phyloP scores from a whole-genome alignment of 2,329 filamentous ascomycete genomes.

The Cercospora citrullina region DNA sequence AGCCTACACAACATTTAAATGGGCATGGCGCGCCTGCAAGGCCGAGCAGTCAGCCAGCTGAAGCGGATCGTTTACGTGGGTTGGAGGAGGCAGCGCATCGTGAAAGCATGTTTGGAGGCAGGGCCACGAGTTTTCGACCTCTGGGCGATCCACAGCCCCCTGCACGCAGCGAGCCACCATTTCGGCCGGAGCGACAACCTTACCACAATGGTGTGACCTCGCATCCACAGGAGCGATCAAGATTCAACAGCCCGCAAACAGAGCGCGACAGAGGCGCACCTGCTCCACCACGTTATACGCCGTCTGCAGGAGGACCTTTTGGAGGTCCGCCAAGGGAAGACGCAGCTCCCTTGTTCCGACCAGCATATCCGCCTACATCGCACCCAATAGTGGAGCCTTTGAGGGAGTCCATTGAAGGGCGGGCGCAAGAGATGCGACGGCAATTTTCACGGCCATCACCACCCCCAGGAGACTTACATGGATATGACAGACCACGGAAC shows the following conservation, averaged over 20 bases:
- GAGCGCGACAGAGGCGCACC: slow-evolving; percentile 30
- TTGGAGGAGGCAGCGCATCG: slow-evolving; percentile 31
- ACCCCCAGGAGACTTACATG: slow-evolving; percentile 26
- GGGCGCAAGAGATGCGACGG: slow-evolving; percentile 31
- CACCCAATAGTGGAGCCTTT: slow-evolving; percentile 31
- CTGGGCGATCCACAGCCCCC: slow-evolving; percentile 29
- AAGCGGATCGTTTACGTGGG: slow-evolving; percentile 24
- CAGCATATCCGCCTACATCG: slow-evolving; percentile 30
- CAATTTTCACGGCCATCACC: slow-evolving; percentile 35
- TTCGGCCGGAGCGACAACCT: slow-evolving; percentile 28
- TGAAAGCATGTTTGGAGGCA: slow-evolving; percentile 28
- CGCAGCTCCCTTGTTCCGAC: slow-evolving; percentile 34
- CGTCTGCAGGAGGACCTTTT: slow-evolving; percentile 25
- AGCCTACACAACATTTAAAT: slow-evolving; percentile 28
- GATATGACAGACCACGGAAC: slow-evolving; percentile 29
- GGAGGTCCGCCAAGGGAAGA: slow-evolving; percentile 37
- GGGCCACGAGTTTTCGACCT: slow-evolving; percentile 31
- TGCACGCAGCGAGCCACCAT: slow-evolving; percentile 23
- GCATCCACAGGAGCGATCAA: slow-evolving; percentile 29
- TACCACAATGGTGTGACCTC: slow-evolving; percentile 33
- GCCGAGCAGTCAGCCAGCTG: slow-evolving; percentile 41
- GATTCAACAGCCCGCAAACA: slow-evolving; percentile 33
- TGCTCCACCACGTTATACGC: slow-evolving; percentile 26
- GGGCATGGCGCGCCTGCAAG: slow-evolving; percentile 30
- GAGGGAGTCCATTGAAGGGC: slow-evolving; percentile 36